Evolutionary conservation across 257 asterid species (phyloP).

Genomic region (Cynanchum wilfordii): DNA sequence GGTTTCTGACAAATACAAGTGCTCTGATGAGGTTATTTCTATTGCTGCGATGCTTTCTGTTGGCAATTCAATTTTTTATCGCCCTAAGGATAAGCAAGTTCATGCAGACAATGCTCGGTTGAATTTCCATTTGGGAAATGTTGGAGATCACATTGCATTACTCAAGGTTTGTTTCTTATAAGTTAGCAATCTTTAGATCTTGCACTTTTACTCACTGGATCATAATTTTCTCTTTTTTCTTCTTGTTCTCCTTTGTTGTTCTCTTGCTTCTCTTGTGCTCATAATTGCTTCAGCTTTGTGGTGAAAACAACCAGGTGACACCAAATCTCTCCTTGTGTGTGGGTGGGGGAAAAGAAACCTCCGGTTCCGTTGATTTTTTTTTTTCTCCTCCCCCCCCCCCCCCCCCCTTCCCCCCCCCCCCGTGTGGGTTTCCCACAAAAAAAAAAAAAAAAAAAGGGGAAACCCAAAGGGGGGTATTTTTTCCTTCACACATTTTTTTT

Average conservation of each 20-base stretch:
- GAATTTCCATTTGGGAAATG: constrained; percentile 89
- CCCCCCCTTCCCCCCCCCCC: too few relatives aligned
- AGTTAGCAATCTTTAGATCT: constrained; percentile 3
- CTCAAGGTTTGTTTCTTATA: constrained; percentile 54
- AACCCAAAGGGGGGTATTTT: too few relatives aligned
- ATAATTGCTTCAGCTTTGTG: not conserved
- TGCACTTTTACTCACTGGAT: not conserved
- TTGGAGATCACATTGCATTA: constrained; percentile 90
- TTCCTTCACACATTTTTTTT: too few relatives aligned
- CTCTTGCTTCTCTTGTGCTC: not conserved
- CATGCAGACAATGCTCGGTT: constrained; percentile 91
- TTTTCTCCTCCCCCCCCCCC: too few relatives aligned
- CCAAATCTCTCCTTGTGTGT: too few relatives aligned
- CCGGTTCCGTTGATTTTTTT: too few relatives aligned
- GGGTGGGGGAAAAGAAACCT: too few relatives aligned
- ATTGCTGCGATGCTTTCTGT: constrained; percentile 89
- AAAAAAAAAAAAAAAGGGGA: too few relatives aligned
- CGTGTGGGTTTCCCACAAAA: too few relatives aligned
- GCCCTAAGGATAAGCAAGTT: constrained; percentile 91
- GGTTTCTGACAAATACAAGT: constrained; percentile 74
- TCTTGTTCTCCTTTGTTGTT: too few relatives aligned
- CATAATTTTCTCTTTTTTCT: not conserved
- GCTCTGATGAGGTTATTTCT: constrained; percentile 86
- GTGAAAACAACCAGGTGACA: too few relatives aligned
- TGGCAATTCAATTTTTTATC: constrained; percentile 89